These are phyloP conservation scores for Ophiorrhiza pumila DNA, from an alignment of 257 asterid genomes.

Conservation along the genomic window DNA sequence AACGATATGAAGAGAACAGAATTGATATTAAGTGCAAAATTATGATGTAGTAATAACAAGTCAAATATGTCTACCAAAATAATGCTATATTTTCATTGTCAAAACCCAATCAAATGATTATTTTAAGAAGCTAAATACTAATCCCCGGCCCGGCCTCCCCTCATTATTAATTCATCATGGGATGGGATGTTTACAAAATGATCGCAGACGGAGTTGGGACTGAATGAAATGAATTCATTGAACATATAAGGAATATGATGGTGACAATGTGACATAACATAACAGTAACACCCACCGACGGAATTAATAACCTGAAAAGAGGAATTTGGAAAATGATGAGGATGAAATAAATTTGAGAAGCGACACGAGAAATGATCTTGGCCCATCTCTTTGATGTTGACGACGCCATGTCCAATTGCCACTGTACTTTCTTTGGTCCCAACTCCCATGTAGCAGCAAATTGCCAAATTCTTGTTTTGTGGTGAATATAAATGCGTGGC, in stretches of 20 bases:
- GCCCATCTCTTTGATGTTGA: slow-evolving; percentile 55
- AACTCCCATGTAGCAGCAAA: not conserved
- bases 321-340: slow-evolving; percentile 58
- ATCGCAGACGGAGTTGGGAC: not conserved
- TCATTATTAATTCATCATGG: not conserved
- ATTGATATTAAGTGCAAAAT: too few relatives aligned
- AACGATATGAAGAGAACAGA: too few relatives aligned
- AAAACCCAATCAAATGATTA: not conserved
- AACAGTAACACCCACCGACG: too few relatives aligned
- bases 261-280: not conserved
- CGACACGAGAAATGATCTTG: slow-evolving; percentile 31
- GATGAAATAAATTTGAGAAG: slow-evolving; percentile 47
- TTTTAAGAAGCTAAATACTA: not conserved
- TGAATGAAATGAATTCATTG: not conserved
- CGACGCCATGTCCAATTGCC: slow-evolving; percentile 35
- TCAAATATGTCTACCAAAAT: not conserved
- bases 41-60: too few relatives aligned
- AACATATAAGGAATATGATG: not conserved
- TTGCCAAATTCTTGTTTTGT: slow-evolving; percentile 9
- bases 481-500: too few relatives aligned
- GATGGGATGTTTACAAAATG: not conserved
- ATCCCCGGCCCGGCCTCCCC: not conserved
- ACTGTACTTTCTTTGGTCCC: not conserved
- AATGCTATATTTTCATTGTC: not conserved
- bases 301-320: slow-evolving; percentile 50